Evolutionary conservation across 2,329 filamentous ascomycete genomes (phyloP), one percentile per base, ranked within the genome.

Genomic region (Trichoderma koningii): DNA sequence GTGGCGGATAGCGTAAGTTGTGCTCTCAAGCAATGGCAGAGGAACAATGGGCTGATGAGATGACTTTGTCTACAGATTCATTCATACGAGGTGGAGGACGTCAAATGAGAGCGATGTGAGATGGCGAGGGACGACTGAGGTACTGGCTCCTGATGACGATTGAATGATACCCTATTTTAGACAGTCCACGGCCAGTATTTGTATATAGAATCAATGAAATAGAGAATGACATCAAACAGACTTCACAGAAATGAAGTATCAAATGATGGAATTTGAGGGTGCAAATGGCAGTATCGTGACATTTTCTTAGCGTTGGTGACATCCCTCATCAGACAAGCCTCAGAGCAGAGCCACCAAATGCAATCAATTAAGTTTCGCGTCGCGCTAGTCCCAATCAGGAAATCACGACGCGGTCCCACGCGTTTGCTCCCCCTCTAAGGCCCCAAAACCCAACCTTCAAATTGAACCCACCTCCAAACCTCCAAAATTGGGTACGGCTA

Each of bases 1-100:
- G 86, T 93, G 74, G 86, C 92, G 12, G 85, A 89, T 69, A 82
- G 84, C 74, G 89, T 92, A 76, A 7, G 68, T 60, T 19, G 57
- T 30, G 21, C 28, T 2, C 21, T 4, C 19, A 38, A 10, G 21
- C 19, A n/a, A n/a, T 17, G 38, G 12, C 6, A 1, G 12, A 23
- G 23, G n/a, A 7, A 15, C 28, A 15, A 23, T 19, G 1, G 10
- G 26, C 45, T 34, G 15, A 60, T 19, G 19, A n/a, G 47, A 19
- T 45, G 7, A 3, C 45, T 30, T 21, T 0, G 17, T 45, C 5
- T 23, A n/a, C 44, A 70, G 68, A 68, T 69, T 41, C 69, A 70
- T 38, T 66, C 69, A 3, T 68, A 68, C 48, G 26, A 48, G 1
- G 14, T 26, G 19, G 26, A 21, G 15, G 50, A 26, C 15, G 23